Evolutionary conservation across 2,329 filamentous ascomycete species (phyloP), one percentile per base, ranked within the genome.

Genomic region (Sporothrix sp.): DNA sequence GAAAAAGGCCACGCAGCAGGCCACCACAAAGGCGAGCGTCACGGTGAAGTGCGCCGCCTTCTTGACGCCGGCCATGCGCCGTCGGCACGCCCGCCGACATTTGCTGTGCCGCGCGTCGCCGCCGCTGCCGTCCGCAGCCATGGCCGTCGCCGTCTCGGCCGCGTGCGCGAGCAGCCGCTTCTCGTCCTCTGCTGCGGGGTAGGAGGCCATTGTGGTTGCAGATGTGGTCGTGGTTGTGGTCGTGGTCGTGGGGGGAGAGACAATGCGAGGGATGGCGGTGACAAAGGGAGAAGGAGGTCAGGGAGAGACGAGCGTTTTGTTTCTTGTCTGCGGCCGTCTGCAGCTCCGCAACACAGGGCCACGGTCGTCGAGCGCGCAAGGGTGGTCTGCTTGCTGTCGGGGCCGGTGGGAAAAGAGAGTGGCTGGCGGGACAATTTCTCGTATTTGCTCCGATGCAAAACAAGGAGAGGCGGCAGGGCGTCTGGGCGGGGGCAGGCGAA

Each of bases 121-220:
- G n/a, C n/a, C 36, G 20, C 47, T 46, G 46, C 47, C 18, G 21
- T 54, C 48, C 18, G 36, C 20, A 8, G 23, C 13, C 16, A 40
- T 30, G 13, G 37, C 11, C 14, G 45, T 21, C 49, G 40, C n/a
- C 33, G 28, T 28, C 46, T 51, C 49, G 21, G 42, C 49, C 32
- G 49, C 52, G 33, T 46, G 25, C 25, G 43, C 44, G 27, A 55
- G 48, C 51, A 52, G 51, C 48, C 37, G 38, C 51, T 55, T 55
- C 48, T 55, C 53, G 21, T 55, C 53, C 14, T 53, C 53, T 33
- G 50, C 46, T 30, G 35, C 21, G 23, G 36, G 40, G 28, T 50
- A 50, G 20, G 46, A 35, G n/a, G 51, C 32, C 50, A 51, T 52
- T 33, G 53, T 45, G 28, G 18, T n/a, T 16, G 25, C 4, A 18